Evolutionary conservation across 2,329 filamentous ascomycete species (phyloP).

Genomic region (Cladosporium phlei): DNA sequence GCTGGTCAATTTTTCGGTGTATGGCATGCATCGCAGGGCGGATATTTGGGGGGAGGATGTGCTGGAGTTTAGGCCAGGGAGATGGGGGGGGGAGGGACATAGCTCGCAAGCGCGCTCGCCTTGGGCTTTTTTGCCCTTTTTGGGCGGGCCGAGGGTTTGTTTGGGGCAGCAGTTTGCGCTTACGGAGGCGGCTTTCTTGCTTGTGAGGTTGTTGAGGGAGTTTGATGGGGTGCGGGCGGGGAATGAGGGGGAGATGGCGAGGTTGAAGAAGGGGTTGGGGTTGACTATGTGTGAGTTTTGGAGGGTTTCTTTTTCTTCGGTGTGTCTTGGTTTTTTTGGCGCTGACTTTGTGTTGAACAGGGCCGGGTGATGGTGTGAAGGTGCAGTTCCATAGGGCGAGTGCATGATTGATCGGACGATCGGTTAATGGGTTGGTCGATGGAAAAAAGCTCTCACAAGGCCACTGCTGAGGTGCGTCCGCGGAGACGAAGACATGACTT

Average conservation of each 20-base stretch:
- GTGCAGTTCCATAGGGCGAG: slow-evolving; percentile 8
- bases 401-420: not conserved
- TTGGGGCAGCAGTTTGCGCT: slow-evolving; percentile 45
- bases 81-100: slow-evolving; percentile 35
- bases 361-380: slow-evolving; percentile 10
- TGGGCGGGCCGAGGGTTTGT: slow-evolving; percentile 42
- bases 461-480: no score
- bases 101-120: no score
- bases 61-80: slow-evolving; percentile 44
- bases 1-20: slow-evolving; percentile 41
- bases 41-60: slow-evolving; percentile 48
- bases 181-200: slow-evolving; percentile 42
- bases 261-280: slow-evolving; percentile 19
- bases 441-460: no score
- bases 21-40: slow-evolving; percentile 47
- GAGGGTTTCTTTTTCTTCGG: not conserved
- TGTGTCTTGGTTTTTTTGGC: not conserved
- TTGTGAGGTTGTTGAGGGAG: slow-evolving; percentile 40
- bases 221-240: slow-evolving; percentile 30
- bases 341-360: not conserved
- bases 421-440: no score
- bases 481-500: no score
- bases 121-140: slow-evolving; percentile 33
- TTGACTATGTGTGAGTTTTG: slow-evolving; percentile 22
- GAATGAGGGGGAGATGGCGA: slow-evolving; percentile 16